Evolutionary conservation across 345 rosid genomes (phyloP), one percentile per base, ranked within the genome.

Genomic region (Euphorbia lathyris): DNA sequence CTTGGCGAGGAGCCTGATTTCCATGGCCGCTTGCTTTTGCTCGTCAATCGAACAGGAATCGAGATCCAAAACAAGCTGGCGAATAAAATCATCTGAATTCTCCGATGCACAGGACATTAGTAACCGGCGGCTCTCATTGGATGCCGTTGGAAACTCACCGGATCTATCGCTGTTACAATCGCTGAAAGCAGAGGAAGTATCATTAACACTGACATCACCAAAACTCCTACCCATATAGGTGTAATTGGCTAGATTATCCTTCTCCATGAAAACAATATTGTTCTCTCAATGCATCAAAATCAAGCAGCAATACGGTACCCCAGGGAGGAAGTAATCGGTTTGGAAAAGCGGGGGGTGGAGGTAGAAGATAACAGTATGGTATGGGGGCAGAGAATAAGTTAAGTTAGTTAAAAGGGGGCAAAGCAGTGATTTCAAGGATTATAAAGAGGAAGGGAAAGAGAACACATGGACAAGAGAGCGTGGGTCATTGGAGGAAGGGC

Each of bases 11-110:
- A 95, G 90, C 57, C 97, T 79, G 74, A 92, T 81, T 85, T 95
- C 99, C 96, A 95, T 81, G 23, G 96, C 99, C n/a, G 99, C 97
- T 57, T 87, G 96, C 81, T 89, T 92, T 76, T 86, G 93, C 71
- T 87, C 91, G 17, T 95, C 92, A 76, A 91, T 82, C 74, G 91
- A 86, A 62, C 78, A 84, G 67, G 99, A 87, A 47, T 78, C 87
- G 1, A 95, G 96, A 79, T 73, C 88, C 38, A 81, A 66, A 0
- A 95, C 96, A 57, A 95, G 91, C 68, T 90, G 92, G 14, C 66
- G 63, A 77, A 91, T 86, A 56, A 95, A 77, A 27, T 90, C 97
- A 23, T 92, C 74, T 16, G 73, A 63, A 43, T 71, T 68, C 38
- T 75, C 78, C 9, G 71, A 58, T 29, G 82, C 77, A 72, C 97